A percentile compares a stretch with the other conserved stretches of the same genome.
Evolutionary conservation across 768 basidiomycete species (phyloP).

Genomic region (Chalciporus chontae): DNA sequence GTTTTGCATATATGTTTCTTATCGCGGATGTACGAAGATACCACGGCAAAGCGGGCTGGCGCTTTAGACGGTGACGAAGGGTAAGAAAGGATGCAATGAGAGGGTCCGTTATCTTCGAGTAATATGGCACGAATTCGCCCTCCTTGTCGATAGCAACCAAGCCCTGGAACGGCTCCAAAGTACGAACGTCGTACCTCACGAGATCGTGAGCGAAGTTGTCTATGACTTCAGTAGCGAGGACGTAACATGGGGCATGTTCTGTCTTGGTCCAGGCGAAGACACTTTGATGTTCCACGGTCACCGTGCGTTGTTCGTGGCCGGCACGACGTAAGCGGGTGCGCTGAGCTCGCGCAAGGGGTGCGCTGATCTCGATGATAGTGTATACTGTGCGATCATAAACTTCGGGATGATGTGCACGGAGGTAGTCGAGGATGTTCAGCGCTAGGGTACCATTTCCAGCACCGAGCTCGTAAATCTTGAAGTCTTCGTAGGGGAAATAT

Average conservation of each 20-base stretch:
- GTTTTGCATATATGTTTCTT: slow-evolving; percentile 58
- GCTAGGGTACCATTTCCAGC: slow-evolving; percentile 97
- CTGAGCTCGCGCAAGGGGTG: slow-evolving; percentile 71
- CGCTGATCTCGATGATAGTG: slow-evolving; percentile 92
- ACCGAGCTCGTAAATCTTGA: slow-evolving; percentile 95
- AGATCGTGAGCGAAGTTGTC: slow-evolving; percentile 98
- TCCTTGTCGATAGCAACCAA: slow-evolving; percentile 71
- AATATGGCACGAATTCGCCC: slow-evolving; percentile 83
- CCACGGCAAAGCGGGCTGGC: slow-evolving; percentile 54
- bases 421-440: slow-evolving; percentile 77
- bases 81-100: slow-evolving; percentile 76
- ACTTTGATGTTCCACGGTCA: slow-evolving; percentile 68
- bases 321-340: slow-evolving; percentile 54
- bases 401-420: slow-evolving; percentile 76
- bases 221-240: slow-evolving; percentile 95
- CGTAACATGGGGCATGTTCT: slow-evolving; percentile 84
- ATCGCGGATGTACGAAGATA: slow-evolving; percentile 53
- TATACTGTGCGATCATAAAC: slow-evolving; percentile 93
- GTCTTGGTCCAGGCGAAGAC: slow-evolving; percentile 80
- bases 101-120: slow-evolving; percentile 81
- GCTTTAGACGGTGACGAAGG: slow-evolving; percentile 57
- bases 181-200: slow-evolving; percentile 81
- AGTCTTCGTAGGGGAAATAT: slow-evolving; percentile 94
- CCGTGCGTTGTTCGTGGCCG: slow-evolving; percentile 39
- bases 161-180: slow-evolving; percentile 80